These are phyloP conservation scores for Fusarium keratoplasticum DNA, from an alignment of 2,329 filamentous ascomycete species.

Conservation along the genomic window DNA sequence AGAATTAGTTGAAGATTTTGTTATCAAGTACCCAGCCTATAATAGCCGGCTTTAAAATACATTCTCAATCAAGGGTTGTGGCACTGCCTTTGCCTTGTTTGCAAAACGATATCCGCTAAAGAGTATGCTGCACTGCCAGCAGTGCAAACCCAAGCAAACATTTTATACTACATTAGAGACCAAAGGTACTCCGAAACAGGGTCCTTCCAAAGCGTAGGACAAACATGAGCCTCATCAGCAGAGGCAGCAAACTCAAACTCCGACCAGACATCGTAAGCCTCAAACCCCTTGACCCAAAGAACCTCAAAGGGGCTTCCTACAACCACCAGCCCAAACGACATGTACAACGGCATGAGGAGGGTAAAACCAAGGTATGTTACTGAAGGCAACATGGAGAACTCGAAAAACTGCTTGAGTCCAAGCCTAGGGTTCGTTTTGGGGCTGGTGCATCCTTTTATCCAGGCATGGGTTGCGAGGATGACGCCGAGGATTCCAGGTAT, in stretches of 20 bases:
- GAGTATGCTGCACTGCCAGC: neutral
- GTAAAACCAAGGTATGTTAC: neutral
- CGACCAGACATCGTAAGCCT: neutral
- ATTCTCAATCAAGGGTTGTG: neutral
- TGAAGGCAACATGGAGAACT: neutral
- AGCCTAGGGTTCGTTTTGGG: neutral
- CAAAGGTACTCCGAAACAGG: slow-evolving; percentile 1
- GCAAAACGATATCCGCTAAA: neutral
- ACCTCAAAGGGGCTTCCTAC: neutral
- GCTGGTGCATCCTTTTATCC: too few species aligned
- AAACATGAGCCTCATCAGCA: neutral
- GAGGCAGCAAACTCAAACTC: neutral
- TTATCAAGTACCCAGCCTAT: neutral
- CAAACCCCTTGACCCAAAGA: neutral
- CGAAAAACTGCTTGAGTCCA: neutral
- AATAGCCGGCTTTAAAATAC: neutral
- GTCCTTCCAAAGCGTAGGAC: neutral
- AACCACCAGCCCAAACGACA: neutral
- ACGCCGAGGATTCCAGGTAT: neutral
- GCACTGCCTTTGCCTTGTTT: neutral
- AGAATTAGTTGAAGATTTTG: neutral
- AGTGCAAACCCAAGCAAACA: neutral
- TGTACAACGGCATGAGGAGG: neutral
- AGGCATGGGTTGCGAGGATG: neutral
- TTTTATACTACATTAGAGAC: neutral